These are phyloP conservation scores for Dendrobium nobile DNA, from an alignment of 106 monocot species.

Conservation along the genomic window DNA sequence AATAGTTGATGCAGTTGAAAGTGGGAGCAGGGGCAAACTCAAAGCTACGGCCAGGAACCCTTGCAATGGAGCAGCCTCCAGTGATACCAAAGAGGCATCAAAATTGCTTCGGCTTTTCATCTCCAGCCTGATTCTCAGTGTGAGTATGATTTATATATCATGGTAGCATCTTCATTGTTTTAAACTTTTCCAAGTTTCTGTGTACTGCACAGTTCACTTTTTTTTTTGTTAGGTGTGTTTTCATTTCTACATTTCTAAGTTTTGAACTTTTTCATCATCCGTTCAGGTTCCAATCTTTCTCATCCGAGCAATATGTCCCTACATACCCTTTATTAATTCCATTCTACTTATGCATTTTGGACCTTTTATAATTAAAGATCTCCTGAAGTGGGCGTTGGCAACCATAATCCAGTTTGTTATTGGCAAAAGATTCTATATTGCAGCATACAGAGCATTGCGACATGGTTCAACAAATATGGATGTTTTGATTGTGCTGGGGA, in stretches of 20 bases:
- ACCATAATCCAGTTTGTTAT: conserved; percentile 81
- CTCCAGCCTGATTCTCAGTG: conserved; percentile 75
- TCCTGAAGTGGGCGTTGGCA: conserved; percentile 58
- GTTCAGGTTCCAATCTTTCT: conserved; percentile 80
- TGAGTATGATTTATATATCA: conserved; percentile 29
- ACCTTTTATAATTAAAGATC: conserved; percentile 62
- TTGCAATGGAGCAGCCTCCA: conserved; percentile 33
- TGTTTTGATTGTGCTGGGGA: conserved; percentile 86
- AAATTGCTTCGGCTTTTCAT: conserved; percentile 79
- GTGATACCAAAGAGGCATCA: conserved; percentile 64
- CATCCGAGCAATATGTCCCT: conserved; percentile 49
- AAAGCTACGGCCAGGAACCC: conserved; percentile 60
- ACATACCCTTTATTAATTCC: conserved; percentile 34
- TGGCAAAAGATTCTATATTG: conserved; percentile 87
- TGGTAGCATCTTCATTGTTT: background rate
- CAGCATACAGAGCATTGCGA: conserved; percentile 81
- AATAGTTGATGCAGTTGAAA: conserved; percentile 70
- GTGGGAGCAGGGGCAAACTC: conserved; percentile 43
- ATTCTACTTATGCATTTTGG: conserved; percentile 49
- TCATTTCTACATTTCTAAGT: background rate
- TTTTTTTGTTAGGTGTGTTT: background rate
- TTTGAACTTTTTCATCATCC: background rate
- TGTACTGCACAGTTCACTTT: background rate
- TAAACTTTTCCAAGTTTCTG: background rate
- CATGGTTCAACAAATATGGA: conserved; percentile 99